A percentile compares a stretch with the other conserved stretches of the same genome.
Evolutionary conservation across 257 asterid species (phyloP).

Genomic region (Solanum peruvianum): DNA sequence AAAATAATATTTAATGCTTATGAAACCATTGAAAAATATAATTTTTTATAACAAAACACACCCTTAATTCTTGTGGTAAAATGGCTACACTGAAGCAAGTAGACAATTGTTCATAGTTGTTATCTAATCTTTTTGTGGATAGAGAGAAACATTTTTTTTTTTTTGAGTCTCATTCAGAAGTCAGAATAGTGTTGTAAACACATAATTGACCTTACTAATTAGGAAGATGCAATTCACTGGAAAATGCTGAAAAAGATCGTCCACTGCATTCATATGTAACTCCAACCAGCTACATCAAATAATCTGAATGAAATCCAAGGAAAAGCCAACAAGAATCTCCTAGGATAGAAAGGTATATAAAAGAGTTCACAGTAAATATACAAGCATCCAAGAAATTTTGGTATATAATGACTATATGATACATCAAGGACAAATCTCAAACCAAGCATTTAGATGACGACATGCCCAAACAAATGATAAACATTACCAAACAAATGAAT

Average conservation of each 20-base stretch:
- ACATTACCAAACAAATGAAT: conserved; percentile 30
- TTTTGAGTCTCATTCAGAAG: neutral
- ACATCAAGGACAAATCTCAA: conserved; percentile 18
- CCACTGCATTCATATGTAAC: neutral
- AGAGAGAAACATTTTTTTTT: neutral
- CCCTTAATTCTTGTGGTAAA: neutral
- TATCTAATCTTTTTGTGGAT: neutral
- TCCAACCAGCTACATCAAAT: neutral
- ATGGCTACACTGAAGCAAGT: neutral
- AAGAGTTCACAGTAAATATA: neutral
- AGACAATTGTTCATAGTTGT: neutral
- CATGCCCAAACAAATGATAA: conserved; percentile 16
- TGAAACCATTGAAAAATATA: neutral
- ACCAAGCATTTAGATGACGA: conserved; percentile 14
- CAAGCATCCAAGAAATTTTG: neutral
- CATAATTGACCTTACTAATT: neutral
- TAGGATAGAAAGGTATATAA: neutral
- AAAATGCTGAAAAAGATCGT: neutral
- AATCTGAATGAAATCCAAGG: neutral
- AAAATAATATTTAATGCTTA: neutral
- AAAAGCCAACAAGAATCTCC: neutral
- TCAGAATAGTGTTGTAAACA: neutral
- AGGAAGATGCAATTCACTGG: neutral
- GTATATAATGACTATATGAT: conserved; percentile 8
- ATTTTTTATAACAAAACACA: neutral